Conservation (phyloP, 306 rosid species). For the Boehmeria nivea region DNA sequence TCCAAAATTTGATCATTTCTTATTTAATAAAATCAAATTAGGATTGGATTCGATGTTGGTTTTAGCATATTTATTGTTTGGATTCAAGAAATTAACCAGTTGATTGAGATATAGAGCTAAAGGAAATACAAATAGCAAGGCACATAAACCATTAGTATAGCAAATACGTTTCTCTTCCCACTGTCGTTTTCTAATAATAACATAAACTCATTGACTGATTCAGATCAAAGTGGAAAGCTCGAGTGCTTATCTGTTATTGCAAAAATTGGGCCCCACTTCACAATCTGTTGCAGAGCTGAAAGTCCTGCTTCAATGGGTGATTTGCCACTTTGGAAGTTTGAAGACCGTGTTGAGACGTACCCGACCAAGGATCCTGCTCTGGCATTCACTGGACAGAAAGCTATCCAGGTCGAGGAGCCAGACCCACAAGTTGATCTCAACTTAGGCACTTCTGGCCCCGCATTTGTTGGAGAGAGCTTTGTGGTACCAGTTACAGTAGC, state of each 20-base stretch:
- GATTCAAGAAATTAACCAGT: background rate
- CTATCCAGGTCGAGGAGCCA: constrained; percentile 82
- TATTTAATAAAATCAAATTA: no score
- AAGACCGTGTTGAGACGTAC: constrained; percentile 50
- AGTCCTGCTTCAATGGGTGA: constrained; percentile 90
- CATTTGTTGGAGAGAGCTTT: constrained; percentile 82
- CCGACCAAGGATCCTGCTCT: constrained; percentile 85
- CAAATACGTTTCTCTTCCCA: background rate
- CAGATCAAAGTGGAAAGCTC: constrained; percentile 92
- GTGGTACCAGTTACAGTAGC: constrained; percentile 67
- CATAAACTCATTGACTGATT: constrained; percentile 21
- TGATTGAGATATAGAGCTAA: background rate
- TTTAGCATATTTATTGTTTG: no score
- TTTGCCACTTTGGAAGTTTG: constrained; percentile 79
- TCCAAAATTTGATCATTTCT: no score
- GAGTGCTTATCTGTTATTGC: constrained; percentile 84
- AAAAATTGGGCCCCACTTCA: constrained; percentile 69
- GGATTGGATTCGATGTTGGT: no score
- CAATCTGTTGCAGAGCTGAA: constrained; percentile 92
- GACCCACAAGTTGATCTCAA: constrained; percentile 77
- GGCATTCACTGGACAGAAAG: constrained; percentile 79
- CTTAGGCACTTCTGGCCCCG: constrained; percentile 76
- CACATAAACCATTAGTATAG: background rate
- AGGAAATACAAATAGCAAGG: background rate
- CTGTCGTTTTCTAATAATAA: constrained; percentile 15